Conservation (phyloP, 2,329 filamentous ascomycete species). For the Penicillium hesseltinei region DNA sequence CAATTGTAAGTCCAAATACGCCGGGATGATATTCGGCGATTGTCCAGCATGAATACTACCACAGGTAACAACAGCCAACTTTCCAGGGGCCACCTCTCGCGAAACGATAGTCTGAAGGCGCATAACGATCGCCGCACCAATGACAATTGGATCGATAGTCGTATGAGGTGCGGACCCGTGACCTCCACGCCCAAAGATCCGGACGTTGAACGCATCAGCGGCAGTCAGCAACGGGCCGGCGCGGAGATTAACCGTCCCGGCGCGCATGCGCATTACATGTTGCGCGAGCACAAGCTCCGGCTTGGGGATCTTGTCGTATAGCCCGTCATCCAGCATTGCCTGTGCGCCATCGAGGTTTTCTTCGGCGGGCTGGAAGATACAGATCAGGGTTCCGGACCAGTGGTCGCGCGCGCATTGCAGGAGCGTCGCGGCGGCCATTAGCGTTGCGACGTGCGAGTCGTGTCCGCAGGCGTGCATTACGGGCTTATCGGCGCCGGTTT, state of each 20-base stretch:
- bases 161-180: slow-evolving; percentile 47
- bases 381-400: slow-evolving; percentile 61
- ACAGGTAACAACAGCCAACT: slow-evolving; percentile 47
- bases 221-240: slow-evolving; percentile 37
- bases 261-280: slow-evolving; percentile 50
- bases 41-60: slow-evolving; percentile 46
- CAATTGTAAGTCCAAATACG: slow-evolving; percentile 42
- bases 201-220: slow-evolving; percentile 39
- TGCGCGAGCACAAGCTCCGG: slow-evolving; percentile 58
- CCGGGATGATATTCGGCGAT: slow-evolving; percentile 48
- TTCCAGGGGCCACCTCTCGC: slow-evolving; percentile 39
- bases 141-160: slow-evolving; percentile 49
- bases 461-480: slow-evolving; percentile 71
- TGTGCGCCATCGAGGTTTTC: slow-evolving; percentile 59
- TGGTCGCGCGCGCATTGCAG: slow-evolving; percentile 42
- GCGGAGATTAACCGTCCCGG: slow-evolving; percentile 36
- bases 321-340: slow-evolving; percentile 57
- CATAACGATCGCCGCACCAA: slow-evolving; percentile 45
- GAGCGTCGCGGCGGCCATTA: slow-evolving; percentile 56
- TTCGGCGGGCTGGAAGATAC: slow-evolving; percentile 64
- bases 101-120: slow-evolving; percentile 43
- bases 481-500: slow-evolving; percentile 50
- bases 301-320: slow-evolving; percentile 55
- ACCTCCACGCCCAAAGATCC: slow-evolving; percentile 44
- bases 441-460: slow-evolving; percentile 61